Evolutionary conservation across 768 basidiomycete species (phyloP).

Genomic region (Crassisporium funariophilum): DNA sequence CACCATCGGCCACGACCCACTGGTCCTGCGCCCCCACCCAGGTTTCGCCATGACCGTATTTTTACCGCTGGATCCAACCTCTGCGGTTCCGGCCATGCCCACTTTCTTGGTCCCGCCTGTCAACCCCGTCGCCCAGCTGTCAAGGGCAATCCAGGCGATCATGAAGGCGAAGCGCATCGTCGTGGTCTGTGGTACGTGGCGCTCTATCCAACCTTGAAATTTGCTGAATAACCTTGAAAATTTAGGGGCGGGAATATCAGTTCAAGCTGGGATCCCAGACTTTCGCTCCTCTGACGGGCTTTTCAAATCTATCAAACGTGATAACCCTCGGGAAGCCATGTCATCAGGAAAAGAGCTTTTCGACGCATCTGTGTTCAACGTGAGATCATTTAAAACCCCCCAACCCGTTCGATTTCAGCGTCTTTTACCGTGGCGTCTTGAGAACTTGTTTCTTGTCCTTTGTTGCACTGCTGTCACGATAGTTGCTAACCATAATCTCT

Average conservation of each 20-base stretch:
- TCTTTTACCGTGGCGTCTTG: too few relatives aligned
- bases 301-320: constrained; percentile 76
- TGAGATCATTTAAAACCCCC: constrained; percentile 38
- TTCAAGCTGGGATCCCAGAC: constrained; percentile 87
- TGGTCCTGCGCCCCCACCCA: constrained; percentile 8
- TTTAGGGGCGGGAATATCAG: constrained; percentile 86
- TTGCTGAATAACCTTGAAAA: too few relatives aligned
- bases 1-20: not conserved
- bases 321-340: constrained; percentile 72
- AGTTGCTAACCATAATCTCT: constrained; percentile 7
- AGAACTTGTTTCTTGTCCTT: not conserved
- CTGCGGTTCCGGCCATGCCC: constrained; percentile 51
- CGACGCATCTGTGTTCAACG: constrained; percentile 87
- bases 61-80: constrained; percentile 55
- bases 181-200: constrained; percentile 77
- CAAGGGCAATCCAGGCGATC: constrained; percentile 63
- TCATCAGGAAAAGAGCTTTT: constrained; percentile 86
- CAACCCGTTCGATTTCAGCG: too few relatives aligned
- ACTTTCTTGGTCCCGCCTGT: constrained; percentile 54
- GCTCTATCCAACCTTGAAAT: too few relatives aligned
- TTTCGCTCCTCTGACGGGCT: constrained; percentile 82
- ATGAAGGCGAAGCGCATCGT: constrained; percentile 81
- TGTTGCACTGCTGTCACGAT: not conserved
- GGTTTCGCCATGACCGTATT: constrained; percentile 69
- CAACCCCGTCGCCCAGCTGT: constrained; percentile 48